Percentiles rank a stretch among this genome's conserved stretches.
These are phyloP conservation scores for Sarocladiaceae sp. DNA, from an alignment of 2,329 filamentous ascomycete genomes.

Conservation along the genomic window DNA sequence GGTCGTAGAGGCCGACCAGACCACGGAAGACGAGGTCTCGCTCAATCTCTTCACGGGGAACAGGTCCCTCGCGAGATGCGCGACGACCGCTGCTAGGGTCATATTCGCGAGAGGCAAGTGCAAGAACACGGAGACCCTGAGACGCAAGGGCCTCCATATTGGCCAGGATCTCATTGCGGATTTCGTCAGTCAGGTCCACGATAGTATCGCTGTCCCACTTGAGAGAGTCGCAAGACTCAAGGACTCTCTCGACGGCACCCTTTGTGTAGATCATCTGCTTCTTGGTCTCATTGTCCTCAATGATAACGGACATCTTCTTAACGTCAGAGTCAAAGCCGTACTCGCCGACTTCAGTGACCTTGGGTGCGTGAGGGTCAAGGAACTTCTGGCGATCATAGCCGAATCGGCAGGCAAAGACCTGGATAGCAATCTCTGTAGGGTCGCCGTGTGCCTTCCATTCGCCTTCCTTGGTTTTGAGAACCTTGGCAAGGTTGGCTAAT, in stretches of 20 bases:
- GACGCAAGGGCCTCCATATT: conserved; percentile 64
- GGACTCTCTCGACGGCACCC: conserved; percentile 61
- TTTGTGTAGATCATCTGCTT: conserved; percentile 46
- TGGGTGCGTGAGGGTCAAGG: conserved; percentile 15
- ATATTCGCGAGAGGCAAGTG: conserved; percentile 42
- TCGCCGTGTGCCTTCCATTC: conserved; percentile 60
- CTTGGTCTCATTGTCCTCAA: conserved; percentile 24
- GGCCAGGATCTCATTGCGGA: conserved; percentile 47
- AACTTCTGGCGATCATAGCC: conserved; percentile 29
- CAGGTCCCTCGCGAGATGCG: conserved; percentile 6
- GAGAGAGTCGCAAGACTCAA: conserved; percentile 54
- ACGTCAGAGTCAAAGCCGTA: conserved; percentile 53
- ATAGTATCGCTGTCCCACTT: conserved; percentile 33
- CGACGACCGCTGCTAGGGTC: conserved; percentile 2
- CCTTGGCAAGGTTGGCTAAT: conserved; percentile 58
- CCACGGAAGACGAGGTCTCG: conserved; percentile 59
- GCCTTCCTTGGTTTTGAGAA: conserved; percentile 45
- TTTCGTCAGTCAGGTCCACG: conserved; percentile 43
- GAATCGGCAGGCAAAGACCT: conserved; percentile 51
- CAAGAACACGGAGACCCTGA: conserved; percentile 63
- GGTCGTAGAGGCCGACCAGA: conserved; percentile 66
- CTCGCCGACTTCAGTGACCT: conserved; percentile 39
- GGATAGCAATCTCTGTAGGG: conserved; percentile 51
- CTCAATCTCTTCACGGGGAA: conserved; percentile 46
- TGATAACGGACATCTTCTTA: conserved; percentile 54